Base-by-base conservation (phyloP, 208 protist genomes). In the Jaenimonas drosophilae region DNA sequence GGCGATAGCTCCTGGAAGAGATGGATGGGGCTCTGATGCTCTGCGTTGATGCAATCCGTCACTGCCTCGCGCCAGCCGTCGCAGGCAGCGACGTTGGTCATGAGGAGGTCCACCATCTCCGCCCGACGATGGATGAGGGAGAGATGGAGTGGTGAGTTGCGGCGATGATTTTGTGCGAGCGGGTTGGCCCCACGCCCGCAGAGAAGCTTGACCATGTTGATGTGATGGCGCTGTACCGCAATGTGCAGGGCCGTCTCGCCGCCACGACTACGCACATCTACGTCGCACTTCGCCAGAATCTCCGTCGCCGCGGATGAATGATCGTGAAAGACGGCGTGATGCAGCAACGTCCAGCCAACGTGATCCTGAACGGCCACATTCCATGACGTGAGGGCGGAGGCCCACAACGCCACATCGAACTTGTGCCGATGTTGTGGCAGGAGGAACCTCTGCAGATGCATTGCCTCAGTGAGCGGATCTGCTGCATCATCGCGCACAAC, bases 311-410 rank as follows among this genome's bases (percentile, higher is more conserved):
- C 81, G 21, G 62, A 57, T 40, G 74, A 67, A 49, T 70, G 64
- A 33, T 78, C 77, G 1, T 53, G 59, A 21, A 70, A 59, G 26
- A 70, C 69, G 26, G 58, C 65, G 24, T 94, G 80, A 39, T 89
- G 75, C 29, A 94, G 56, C 16, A 85, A 41, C 1, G 85, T 90
- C 41, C 80, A 73, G 16, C 80, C 80, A 31, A 88, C 56, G 36
- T 74, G 57, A 58, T 94, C 85, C 26, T 49, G 52, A 2, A 75
- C 63, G 48, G 88, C 88, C 37, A 65, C 65, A 53, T 90, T 90
- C 76, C 74, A 84, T 49, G 56, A 57, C 37, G 65, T 85, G 24
- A 90, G 51, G 3, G 48, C 49, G 26, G 25, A 17, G 29, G 60
- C 29, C 11, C 51, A 59, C 59, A 49, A 69, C 42, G 51, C 32